phyloP scores from a whole-genome alignment of 192 early-diverging fungal species.

The Spizellomyces sp. region DNA sequence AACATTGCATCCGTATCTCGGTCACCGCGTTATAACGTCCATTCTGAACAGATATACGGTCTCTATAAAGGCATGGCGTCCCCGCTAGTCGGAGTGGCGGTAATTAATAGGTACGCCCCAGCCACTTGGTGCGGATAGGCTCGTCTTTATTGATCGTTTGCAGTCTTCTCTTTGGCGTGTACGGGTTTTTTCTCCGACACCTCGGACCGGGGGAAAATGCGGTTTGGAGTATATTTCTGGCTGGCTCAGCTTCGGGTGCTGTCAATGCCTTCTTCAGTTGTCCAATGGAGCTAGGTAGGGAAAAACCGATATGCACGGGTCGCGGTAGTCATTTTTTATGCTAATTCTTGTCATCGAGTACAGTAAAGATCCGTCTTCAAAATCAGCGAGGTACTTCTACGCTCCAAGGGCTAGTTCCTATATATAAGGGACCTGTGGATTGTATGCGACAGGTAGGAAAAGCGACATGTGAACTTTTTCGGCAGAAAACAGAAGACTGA shows the following conservation, averaged over 20 bases:
- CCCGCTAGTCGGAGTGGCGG: conserved; percentile 87
- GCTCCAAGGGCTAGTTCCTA: neutral
- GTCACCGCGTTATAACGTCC: too few species aligned
- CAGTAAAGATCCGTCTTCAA: conserved; percentile 53
- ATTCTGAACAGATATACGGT: conserved; percentile 50
- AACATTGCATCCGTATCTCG: too few species aligned
- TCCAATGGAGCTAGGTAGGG: conserved; percentile 52
- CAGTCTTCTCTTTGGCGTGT: conserved; percentile 53
- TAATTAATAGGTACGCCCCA: conserved; percentile 54
- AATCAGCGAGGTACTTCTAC: conserved; percentile 25
- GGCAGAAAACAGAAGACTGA: neutral
- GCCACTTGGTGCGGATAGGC: neutral
- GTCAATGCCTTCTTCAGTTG: conserved; percentile 51
- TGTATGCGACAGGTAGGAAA: conserved; percentile 30
- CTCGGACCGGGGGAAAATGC: conserved; percentile 25
- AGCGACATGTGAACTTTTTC: neutral
- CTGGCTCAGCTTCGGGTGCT: conserved; percentile 46
- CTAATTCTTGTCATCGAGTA: too few species aligned
- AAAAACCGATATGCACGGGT: neutral
- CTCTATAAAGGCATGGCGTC: conserved; percentile 96
- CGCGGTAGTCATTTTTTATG: too few species aligned
- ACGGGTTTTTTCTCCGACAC: conserved; percentile 48
- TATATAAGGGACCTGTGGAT: conserved; percentile 44
- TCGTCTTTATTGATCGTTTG: neutral
- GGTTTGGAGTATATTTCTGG: conserved; percentile 38